Base-by-base conservation (phyloP, 2,329 filamentous ascomycete genomes). In the Pseudocercospora cruenta region DNA sequence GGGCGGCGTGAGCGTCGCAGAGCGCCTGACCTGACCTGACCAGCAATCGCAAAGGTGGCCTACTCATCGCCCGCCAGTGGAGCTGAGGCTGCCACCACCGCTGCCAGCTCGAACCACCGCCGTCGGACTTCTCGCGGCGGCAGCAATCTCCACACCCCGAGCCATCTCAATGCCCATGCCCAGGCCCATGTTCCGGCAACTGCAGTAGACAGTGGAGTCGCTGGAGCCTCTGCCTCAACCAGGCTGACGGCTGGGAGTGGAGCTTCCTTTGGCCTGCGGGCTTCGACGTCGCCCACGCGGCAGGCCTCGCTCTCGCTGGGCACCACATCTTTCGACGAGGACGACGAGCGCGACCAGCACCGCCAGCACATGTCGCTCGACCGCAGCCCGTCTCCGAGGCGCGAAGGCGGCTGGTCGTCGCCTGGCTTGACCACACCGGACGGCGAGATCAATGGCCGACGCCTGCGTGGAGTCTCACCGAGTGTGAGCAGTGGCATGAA, bases 321-420 rank as follows among this genome's bases (percentile, higher is more conserved):
- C 66, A 67, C 67, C 33, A 69, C 70, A 45, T 60, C 69, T 39
- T 71, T 71, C 24, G 43, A 66, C 64, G 73, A 75, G 64, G 71
- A 70, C 55, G 65, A 70, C 65, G 69, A 70, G 58, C 60, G 62
- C 58, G 65, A 67, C 53, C 24, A 54, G 45, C 61, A 45, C 7
- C 47, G 47, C 51, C 57, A 33, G 54, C 70, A 69, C 66, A 97
- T 97, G 94, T 91, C 91, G 72, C 82, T 94, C 69, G 95, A 93
- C 72, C 89, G 93, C 80, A 96, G 92, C 76, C 92, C 94, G 59
- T 97, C 93, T 63, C 94, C 94, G 68, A 86, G 88, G 69, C 90
- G 89, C 68, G 91, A 91, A 74, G 93, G 92, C 76, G 93, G 93
- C 73, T 97, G 94, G 94, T 80, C 93, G 91, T 63, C 92, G 90